These are phyloP conservation scores for Chlamydomonas incerta DNA, from an alignment of 139 green algal genomes.

Conservation along the genomic window DNA sequence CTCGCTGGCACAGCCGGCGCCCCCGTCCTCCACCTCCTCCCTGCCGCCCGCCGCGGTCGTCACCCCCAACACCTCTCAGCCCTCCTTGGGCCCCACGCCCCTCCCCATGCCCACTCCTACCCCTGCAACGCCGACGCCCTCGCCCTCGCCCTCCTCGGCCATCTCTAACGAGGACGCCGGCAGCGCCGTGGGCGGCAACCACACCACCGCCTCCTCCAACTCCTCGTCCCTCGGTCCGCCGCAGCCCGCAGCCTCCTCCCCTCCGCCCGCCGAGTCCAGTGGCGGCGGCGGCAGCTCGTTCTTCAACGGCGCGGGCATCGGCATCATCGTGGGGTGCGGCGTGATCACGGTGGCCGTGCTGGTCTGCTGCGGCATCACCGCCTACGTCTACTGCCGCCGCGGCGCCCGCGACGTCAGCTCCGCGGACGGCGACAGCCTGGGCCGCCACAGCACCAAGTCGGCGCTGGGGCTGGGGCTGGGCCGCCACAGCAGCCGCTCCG, in stretches of 20 bases:
- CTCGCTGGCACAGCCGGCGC: background rate
- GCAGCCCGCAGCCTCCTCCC: background rate
- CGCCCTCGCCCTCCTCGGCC: background rate
- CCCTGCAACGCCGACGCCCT: background rate
- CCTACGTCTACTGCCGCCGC: constrained; percentile 31
- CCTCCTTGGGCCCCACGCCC: too few relatives aligned
- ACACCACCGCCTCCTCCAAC: background rate
- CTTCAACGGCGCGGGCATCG: background rate
- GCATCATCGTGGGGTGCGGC: constrained; percentile 10
- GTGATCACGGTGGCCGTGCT: background rate
- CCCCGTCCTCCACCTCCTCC: background rate
- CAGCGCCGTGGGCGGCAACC: background rate
- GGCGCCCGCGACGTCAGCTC: background rate
- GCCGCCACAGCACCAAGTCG: background rate
- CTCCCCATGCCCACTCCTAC: background rate
- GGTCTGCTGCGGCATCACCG: constrained; percentile 10
- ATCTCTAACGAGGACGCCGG: background rate
- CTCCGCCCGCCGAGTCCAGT: too few relatives aligned
- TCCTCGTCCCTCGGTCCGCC: background rate
- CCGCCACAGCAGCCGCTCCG: background rate
- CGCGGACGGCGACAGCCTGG: background rate
- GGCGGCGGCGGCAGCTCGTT: background rate
- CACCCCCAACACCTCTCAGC: background rate
- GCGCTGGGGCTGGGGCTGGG: too few relatives aligned
- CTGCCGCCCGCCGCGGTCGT: background rate